Base-by-base conservation (phyloP, 768 basidiomycete genomes). In the Neoboletus magnificus region DNA sequence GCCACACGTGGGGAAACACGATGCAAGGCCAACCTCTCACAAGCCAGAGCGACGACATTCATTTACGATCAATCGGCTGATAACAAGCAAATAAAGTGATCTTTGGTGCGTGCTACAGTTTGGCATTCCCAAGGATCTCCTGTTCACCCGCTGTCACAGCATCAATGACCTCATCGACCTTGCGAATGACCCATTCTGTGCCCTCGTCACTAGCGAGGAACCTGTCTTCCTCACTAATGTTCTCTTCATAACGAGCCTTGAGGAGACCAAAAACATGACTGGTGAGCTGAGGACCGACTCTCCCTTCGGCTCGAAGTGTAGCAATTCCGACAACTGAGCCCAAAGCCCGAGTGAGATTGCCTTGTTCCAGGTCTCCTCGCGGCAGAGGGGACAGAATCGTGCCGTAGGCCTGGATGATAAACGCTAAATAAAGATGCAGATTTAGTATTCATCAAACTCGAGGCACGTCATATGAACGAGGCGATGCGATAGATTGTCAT, bases 211-310 rank as follows among this genome's bases (percentile, higher is more conserved):
- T 88, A 23, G 88, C 78, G 39, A 95, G 80, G 86, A 87, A 95
- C 55, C 73, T 77, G 68, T 92, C 91, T 71, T 88, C 89, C 62
- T 81, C 79, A 61, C 74, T 84, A 60, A 83, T 76, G 35, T 79
- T 78, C 50, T 81, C 79, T 44, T 77, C 76, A 46, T 80, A 66
- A 52, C 87, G 86, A 22, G 91, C 89, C 72, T 94, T 96, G 67
- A 93, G 84, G 62, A 96, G 80, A 13, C 93, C 93, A 71, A 91
- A 93, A 47, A 89, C 86, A 69, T 96, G 93, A 70, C 91, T 93
- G 12, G 77, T 86, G 55, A 96, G 78, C 70, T 96, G 93, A 8
- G 93, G 91, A 23, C 84, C 91, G 58, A 95, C 93, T 44, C 87
- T 78, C 29, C 82, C 85, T 66, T 94, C 91, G 29, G 93, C 85